Percentiles rank a stretch among this genome's conserved stretches.
These are phyloP conservation scores for Nakazawaea peltata DNA, from an alignment of 805 yeast genomes.

Conservation along the genomic window DNA sequence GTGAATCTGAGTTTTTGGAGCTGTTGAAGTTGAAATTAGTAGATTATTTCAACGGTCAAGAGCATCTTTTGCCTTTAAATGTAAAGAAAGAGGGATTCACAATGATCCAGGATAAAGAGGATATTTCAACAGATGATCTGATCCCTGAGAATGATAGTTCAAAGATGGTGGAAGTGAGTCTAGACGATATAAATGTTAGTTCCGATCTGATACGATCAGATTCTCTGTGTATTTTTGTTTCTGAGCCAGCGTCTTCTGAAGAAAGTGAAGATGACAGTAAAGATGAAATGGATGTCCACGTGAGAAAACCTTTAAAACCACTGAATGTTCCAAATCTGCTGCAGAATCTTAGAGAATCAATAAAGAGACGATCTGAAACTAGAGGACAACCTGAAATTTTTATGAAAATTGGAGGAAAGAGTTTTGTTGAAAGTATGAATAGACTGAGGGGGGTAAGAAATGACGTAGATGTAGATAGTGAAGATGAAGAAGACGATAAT, in stretches of 20 bases:
- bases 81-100: background rate
- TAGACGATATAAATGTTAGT: no score
- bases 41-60: slow-evolving; percentile 33
- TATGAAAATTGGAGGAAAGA: background rate
- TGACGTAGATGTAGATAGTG: no score
- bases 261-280: no score
- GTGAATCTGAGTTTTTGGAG: slow-evolving; percentile 55
- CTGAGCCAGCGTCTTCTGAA: no score
- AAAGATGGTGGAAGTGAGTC: no score
- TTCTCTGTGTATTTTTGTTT: no score
- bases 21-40: slow-evolving; percentile 42
- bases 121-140: no score
- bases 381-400: slow-evolving; percentile 4
- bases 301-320: background rate
- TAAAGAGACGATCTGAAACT: slow-evolving; percentile 7
- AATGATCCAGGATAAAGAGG: background rate
- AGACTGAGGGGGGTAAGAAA: no score
- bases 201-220: no score
- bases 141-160: no score
- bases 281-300: no score
- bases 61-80: slow-evolving; percentile 16
- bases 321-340: background rate
- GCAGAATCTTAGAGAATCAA: background rate
- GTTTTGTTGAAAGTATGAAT: slow-evolving; percentile 20
- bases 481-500: no score